Percentiles rank a stretch among this genome's conserved stretches.
phyloP scores from a whole-genome alignment of 2,329 filamentous ascomycete genomes.

The Trichothecium roseum region DNA sequence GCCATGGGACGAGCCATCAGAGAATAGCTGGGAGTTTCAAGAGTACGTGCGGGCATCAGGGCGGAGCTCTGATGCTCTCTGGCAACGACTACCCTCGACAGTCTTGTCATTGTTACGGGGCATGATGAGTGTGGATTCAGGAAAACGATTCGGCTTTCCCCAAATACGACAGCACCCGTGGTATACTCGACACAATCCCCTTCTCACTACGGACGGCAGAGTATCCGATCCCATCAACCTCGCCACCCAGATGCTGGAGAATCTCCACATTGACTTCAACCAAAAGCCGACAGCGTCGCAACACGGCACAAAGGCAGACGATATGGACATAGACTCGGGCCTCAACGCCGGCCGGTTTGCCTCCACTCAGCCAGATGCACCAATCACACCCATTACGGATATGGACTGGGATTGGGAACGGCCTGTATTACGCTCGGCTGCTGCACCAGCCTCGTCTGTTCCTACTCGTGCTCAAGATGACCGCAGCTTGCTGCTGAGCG shows the following conservation, averaged over 20 bases:
- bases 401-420: conserved; percentile 82
- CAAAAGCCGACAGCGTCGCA: conserved; percentile 49
- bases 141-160: conserved; percentile 71
- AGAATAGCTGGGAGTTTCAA: conserved; percentile 78
- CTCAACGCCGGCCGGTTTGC: conserved; percentile 44
- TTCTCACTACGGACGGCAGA: conserved; percentile 63
- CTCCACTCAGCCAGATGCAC: conserved; percentile 78
- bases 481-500: conserved; percentile 39
- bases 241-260: conserved; percentile 92
- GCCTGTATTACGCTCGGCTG: conserved; percentile 47
- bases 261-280: conserved; percentile 78
- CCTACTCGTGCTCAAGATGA: conserved; percentile 20
- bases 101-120: conserved; percentile 77
- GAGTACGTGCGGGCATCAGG: conserved; percentile 76
- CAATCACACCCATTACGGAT: conserved; percentile 60
- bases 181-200: conserved; percentile 76
- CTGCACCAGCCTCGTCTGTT: conserved; percentile 25
- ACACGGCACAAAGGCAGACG: conserved; percentile 26
- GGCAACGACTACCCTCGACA: conserved; percentile 65
- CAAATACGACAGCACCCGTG: conserved; percentile 87
- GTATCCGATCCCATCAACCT: conserved; percentile 71
- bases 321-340: conserved; percentile 60
- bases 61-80: conserved; percentile 76
- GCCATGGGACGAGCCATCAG: conserved; percentile 89
- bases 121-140: conserved; percentile 78